phyloP scores from a whole-genome alignment of 306 rosid genomes.

The Begonia masoniana region DNA sequence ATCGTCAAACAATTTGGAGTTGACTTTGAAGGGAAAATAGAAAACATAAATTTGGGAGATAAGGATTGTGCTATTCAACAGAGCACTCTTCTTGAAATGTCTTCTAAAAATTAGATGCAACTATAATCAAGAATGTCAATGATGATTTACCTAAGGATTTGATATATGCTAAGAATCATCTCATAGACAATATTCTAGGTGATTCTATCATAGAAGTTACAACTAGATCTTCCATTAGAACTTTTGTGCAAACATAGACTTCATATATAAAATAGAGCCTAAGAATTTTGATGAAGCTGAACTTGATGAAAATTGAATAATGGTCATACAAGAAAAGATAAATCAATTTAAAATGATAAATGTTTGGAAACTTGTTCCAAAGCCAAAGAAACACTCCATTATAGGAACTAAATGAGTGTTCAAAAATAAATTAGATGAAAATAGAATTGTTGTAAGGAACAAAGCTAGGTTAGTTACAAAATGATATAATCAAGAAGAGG shows the following conservation, averaged over 20 bases:
- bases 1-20: too few relatives aligned
- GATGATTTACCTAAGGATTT: not conserved
- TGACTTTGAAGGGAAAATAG: too few relatives aligned
- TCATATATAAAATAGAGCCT: not conserved
- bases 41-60: too few relatives aligned
- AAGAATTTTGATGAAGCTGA: not conserved
- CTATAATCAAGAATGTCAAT: too few relatives aligned
- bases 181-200: not conserved
- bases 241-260: not conserved
- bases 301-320: not conserved
- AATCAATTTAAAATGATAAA: slow-evolving; percentile 1
- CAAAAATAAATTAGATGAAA: not conserved
- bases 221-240: not conserved
- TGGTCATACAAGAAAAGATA: not conserved
- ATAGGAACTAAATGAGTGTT: not conserved
- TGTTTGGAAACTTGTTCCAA: not conserved
- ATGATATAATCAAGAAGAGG: not conserved
- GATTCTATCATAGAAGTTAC: not conserved
- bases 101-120: too few relatives aligned
- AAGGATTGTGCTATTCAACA: too few relatives aligned
- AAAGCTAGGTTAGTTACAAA: not conserved
- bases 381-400: not conserved
- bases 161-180: not conserved
- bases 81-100: too few relatives aligned
- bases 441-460: not conserved